Conservation (phyloP, 2,329 filamentous ascomycete genomes). For the Colletotrichum godetiae region DNA sequence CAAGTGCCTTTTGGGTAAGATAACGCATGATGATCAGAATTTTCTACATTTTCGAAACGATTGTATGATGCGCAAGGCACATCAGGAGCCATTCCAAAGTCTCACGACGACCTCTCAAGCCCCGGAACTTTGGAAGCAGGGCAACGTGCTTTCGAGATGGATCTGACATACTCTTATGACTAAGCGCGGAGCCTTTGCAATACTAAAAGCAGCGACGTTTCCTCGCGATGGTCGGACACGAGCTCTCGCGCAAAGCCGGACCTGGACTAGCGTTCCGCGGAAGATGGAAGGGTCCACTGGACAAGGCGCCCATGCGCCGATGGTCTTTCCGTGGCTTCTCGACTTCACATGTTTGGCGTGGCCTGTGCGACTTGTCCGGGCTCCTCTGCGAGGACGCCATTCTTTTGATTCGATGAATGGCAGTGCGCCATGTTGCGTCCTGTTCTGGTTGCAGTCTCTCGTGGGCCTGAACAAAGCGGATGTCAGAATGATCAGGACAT, state of each 20-base stretch:
- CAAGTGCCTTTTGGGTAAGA: neutral
- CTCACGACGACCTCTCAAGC: neutral
- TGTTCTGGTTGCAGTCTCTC: slow-evolving; percentile 16
- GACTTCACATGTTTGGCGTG: slow-evolving; percentile 32
- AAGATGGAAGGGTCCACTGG: slow-evolving; percentile 25
- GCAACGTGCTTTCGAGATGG: neutral
- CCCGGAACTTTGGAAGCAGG: neutral
- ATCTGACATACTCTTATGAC: neutral
- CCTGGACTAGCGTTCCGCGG: slow-evolving; percentile 28
- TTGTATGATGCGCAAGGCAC: neutral
- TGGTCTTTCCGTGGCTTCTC: slow-evolving; percentile 24
- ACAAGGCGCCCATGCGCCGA: slow-evolving; percentile 12
- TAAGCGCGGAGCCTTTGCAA: neutral
- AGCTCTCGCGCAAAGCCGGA: slow-evolving; percentile 9
- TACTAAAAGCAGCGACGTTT: neutral
- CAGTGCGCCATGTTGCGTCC: neutral
- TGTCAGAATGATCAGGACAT: slow-evolving; percentile 12
- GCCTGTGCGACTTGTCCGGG: slow-evolving; percentile 21
- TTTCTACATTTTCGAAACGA: neutral
- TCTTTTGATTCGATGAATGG: slow-evolving; percentile 16
- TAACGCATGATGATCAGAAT: neutral
- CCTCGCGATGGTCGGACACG: neutral
- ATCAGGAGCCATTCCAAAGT: neutral
- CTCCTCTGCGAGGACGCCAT: slow-evolving; percentile 16
- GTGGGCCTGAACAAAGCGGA: neutral